Conservation (phyloP, 2,329 filamentous ascomycete genomes). For the Ophiosphaerella korrae region DNA sequence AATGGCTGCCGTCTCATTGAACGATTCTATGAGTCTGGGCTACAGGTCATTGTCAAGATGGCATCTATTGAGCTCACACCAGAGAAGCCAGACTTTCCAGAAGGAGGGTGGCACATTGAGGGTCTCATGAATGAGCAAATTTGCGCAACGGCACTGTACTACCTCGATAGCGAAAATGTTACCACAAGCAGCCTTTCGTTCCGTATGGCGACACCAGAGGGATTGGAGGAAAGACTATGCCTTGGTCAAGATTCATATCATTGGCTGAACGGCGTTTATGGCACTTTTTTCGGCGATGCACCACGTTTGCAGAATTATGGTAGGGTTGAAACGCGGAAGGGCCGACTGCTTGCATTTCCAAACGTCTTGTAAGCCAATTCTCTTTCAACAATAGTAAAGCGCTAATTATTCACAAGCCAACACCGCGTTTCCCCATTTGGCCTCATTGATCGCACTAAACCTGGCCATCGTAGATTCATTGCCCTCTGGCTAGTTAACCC, state of each 20-base stretch:
- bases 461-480: slow-evolving; percentile 63
- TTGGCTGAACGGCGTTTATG: slow-evolving; percentile 25
- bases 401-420: slow-evolving; percentile 10
- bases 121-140: slow-evolving; percentile 65
- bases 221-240: slow-evolving; percentile 4
- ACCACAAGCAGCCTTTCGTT: slow-evolving; percentile 42
- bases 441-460: slow-evolving; percentile 55
- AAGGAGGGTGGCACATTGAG: slow-evolving; percentile 61
- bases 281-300: slow-evolving; percentile 8
- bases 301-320: slow-evolving; percentile 53
- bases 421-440: slow-evolving; percentile 49
- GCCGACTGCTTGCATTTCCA: slow-evolving; percentile 62
- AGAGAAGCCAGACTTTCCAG: slow-evolving; percentile 59
- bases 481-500: slow-evolving; percentile 66
- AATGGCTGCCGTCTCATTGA: slow-evolving; percentile 14
- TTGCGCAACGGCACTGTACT: slow-evolving; percentile 66
- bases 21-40: slow-evolving; percentile 18
- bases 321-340: slow-evolving; percentile 52
- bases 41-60: slow-evolving; percentile 70
- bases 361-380: slow-evolving; percentile 43
- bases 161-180: slow-evolving; percentile 66
- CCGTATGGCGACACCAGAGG: slow-evolving; percentile 21
- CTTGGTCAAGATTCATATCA: slow-evolving; percentile 14
- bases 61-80: slow-evolving; percentile 64
- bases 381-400: neutral